phyloP scores from a whole-genome alignment of 352 stramenopile genomes.

The Salisapilia sapeloensis region DNA sequence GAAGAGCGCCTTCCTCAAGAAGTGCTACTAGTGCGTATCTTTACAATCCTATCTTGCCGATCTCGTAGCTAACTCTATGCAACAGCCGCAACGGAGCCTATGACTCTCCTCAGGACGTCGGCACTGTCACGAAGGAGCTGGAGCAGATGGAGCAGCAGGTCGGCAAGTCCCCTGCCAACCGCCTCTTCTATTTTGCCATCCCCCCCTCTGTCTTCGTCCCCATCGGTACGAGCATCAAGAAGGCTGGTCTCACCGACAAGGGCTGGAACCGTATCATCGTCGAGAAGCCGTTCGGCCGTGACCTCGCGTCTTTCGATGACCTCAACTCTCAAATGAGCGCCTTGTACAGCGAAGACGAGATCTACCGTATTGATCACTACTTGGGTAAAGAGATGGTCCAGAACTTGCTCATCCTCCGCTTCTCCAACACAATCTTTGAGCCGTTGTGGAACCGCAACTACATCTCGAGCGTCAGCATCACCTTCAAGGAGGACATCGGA shows the following conservation, averaged over 20 bases:
- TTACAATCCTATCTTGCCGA: too few species aligned
- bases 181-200: constrained; percentile 95
- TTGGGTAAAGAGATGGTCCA: constrained; percentile 97
- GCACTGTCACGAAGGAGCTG: constrained; percentile 56
- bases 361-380: constrained; percentile 97
- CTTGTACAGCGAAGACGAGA: constrained; percentile 74
- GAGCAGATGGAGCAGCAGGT: constrained; percentile 29
- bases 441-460: constrained; percentile 93
- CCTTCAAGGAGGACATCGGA: constrained; percentile 95
- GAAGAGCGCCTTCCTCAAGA: constrained; percentile 56
- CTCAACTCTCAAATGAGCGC: constrained; percentile 77
- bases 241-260: constrained; percentile 61
- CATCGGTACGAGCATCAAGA: constrained; percentile 86
- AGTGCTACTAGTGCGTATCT: constrained; percentile 73
- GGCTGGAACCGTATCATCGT: constrained; percentile 95
- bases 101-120: constrained; percentile 69
- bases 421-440: constrained; percentile 95
- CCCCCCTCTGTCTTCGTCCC: constrained; percentile 92
- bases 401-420: constrained; percentile 93
- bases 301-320: constrained; percentile 86
- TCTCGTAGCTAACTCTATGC: background rate
- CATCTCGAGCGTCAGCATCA: constrained; percentile 93
- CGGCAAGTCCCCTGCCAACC: constrained; percentile 40
- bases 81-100: constrained; percentile 54
- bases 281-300: constrained; percentile 97